These are phyloP conservation scores for Hanseniaspora gamundiae DNA, from an alignment of 1,139 yeast species.

Conservation along the genomic window DNA sequence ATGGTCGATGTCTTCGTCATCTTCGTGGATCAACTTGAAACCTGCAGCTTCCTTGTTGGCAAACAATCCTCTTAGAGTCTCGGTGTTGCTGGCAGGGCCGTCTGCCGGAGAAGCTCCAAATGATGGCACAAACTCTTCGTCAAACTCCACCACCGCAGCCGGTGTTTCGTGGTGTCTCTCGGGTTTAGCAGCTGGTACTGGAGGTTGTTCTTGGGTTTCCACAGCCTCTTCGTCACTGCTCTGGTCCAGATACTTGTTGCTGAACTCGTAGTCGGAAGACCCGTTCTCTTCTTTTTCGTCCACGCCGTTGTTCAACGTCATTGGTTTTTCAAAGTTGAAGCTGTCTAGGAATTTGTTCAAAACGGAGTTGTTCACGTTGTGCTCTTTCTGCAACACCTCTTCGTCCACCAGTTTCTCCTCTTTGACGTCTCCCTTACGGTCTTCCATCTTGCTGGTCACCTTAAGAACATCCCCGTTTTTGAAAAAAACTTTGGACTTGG, in stretches of 20 bases:
- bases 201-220: too few species aligned
- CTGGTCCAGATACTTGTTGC: constrained; percentile 23
- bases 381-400: constrained; percentile 20
- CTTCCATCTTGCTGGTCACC: not conserved
- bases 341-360: constrained; percentile 40
- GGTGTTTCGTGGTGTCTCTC: constrained; percentile 8
- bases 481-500: constrained; percentile 12
- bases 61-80: constrained; percentile 51
- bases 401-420: constrained; percentile 22
- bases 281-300: constrained; percentile 31
- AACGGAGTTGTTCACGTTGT: constrained; percentile 33
- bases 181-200: too few species aligned
- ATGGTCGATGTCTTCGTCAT: constrained; percentile 29
- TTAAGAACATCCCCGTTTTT: constrained; percentile 12
- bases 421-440: constrained; percentile 13
- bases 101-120: constrained; percentile 29
- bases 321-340: constrained; percentile 52
- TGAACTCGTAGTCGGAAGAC: constrained; percentile 37
- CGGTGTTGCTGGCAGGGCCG: constrained; percentile 35
- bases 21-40: constrained; percentile 26
- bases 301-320: constrained; percentile 35
- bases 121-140: constrained; percentile 39
- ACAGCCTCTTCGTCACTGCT: constrained; percentile 22
- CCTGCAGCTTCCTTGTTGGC: constrained; percentile 14
- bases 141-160: constrained; percentile 1